Evolutionary conservation across 164 flowering plant species (phyloP), one percentile per base, ranked within the genome.

Genomic region (Protea cynaroides): DNA sequence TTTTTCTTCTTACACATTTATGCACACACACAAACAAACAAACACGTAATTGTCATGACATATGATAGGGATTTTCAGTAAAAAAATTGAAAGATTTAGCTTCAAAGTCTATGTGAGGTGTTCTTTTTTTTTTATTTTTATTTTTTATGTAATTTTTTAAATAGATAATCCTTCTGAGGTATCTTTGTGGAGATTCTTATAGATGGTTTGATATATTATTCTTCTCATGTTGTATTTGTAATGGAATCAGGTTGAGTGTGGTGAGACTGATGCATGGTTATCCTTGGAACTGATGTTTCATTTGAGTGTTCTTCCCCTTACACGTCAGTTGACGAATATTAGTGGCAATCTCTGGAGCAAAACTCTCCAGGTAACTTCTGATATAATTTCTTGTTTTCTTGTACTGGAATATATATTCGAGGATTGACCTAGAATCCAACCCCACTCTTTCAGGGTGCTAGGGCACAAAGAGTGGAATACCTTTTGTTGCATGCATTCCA

Each of bases 311-410:
- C 97, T 95, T 74, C 99, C 99, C 36, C 89, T 95, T 24, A 92
- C 98, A 25, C 97, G 96, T 36, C 97, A 90, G 71, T 81, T 95
- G 68, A 95, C 99, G 63, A 95, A 90, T 70, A 88, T 92, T 46
- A 90, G 98, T 76, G 99, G 99, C 51, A 92, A 95, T 72, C 97
- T 92, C 5, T 95, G 99, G 99, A 96, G 97, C 40, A 95, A 83
- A 76, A 95, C 97, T 69, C 95, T 95, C 40, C 99, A 92, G 82
- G 99, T 92, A 61, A 82, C 76, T 75, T 62, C 4, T 62, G 22
- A 1, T 47, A 61, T 56, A 18, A n/a, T 62, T 53, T 29, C 8
- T 44, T 11, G 17, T 50, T n/a, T 56, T 13, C 10, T 18, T 40
- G 1, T 49, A 18, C 7, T 23, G 24, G n/a, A 65, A 12, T 21